Conservation (phyloP, 179 eudicot species). For the Spinacia oleracea region DNA sequence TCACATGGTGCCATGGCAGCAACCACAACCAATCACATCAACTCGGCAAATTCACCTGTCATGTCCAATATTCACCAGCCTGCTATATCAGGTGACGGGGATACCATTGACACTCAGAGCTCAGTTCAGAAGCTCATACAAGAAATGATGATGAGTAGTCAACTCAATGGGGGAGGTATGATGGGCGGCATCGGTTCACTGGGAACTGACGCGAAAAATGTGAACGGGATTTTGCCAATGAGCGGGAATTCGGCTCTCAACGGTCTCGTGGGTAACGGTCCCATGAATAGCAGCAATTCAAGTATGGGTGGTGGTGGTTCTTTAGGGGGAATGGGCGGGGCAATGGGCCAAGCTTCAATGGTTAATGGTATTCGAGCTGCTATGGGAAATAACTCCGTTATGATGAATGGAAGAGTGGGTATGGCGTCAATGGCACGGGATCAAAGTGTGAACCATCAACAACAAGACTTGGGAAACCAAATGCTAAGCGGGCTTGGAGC, state of each 20-base stretch:
- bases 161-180: constrained; percentile 51
- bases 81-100: constrained; percentile 46
- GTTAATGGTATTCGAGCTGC: constrained; percentile 60
- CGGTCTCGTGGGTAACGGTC: constrained; percentile 45
- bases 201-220: constrained; percentile 58
- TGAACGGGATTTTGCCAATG: constrained; percentile 45
- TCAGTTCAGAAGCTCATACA: constrained; percentile 82
- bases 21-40: constrained; percentile 42
- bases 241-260: constrained; percentile 36
- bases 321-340: constrained; percentile 49
- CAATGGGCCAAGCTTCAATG: constrained; percentile 60
- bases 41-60: constrained; percentile 47
- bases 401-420: constrained; percentile 66
- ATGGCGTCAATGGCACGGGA: constrained; percentile 46
- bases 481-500: constrained; percentile 74
- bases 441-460: constrained; percentile 57
- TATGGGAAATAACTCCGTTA: constrained; percentile 43
- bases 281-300: constrained; percentile 34
- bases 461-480: constrained; percentile 69
- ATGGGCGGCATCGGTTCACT: constrained; percentile 52
- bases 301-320: constrained; percentile 49
- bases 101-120: constrained; percentile 64
- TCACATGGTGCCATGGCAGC: constrained; percentile 45
- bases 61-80: constrained; percentile 53
- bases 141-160: constrained; percentile 71